phyloP scores from a whole-genome alignment of 2,329 filamentous ascomycete genomes.

The Scytalidium lignicola region DNA sequence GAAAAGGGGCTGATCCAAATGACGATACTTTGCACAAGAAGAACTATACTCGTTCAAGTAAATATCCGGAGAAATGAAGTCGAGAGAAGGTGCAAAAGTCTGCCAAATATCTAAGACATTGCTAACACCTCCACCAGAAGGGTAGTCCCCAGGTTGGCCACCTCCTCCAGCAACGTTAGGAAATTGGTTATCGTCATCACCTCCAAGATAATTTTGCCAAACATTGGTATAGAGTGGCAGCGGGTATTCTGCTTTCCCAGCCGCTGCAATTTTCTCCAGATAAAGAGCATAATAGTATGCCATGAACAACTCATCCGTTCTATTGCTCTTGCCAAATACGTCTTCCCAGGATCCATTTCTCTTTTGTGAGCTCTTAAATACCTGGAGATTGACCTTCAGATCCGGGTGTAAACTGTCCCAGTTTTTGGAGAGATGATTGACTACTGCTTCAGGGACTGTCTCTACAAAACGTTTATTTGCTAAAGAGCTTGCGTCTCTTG shows the following conservation, averaged over 20 bases:
- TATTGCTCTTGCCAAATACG: slow-evolving; percentile 24
- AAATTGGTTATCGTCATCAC: slow-evolving; percentile 23
- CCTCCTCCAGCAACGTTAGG: slow-evolving; percentile 33
- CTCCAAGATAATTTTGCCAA: slow-evolving; percentile 13
- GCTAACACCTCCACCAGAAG: slow-evolving; percentile 30
- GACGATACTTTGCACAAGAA: slow-evolving; percentile 38
- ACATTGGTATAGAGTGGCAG: slow-evolving; percentile 18
- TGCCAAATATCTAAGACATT: slow-evolving; percentile 36
- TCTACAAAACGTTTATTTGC: slow-evolving; percentile 14
- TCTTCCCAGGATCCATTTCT: slow-evolving; percentile 27
- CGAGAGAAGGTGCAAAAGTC: slow-evolving; percentile 34
- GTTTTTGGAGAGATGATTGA: slow-evolving; percentile 19
- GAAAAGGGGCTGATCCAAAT: slow-evolving; percentile 40
- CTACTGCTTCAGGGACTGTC: slow-evolving; percentile 25
- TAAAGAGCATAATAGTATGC: slow-evolving; percentile 13
- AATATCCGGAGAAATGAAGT: slow-evolving; percentile 42
- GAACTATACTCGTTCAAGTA: slow-evolving; percentile 43
- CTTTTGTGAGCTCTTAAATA: slow-evolving; percentile 9
- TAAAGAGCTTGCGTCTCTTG: slow-evolving; percentile 10
- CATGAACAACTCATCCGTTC: slow-evolving; percentile 17
- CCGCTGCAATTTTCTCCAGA: slow-evolving; percentile 10
- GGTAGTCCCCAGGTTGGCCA: slow-evolving; percentile 30
- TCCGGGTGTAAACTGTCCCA: slow-evolving; percentile 21
- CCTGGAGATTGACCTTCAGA: slow-evolving; percentile 13
- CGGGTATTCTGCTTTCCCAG: slow-evolving; percentile 14